Base-by-base conservation (phyloP, 2,329 filamentous ascomycete genomes). In the Clarireedia hainanense region DNA sequence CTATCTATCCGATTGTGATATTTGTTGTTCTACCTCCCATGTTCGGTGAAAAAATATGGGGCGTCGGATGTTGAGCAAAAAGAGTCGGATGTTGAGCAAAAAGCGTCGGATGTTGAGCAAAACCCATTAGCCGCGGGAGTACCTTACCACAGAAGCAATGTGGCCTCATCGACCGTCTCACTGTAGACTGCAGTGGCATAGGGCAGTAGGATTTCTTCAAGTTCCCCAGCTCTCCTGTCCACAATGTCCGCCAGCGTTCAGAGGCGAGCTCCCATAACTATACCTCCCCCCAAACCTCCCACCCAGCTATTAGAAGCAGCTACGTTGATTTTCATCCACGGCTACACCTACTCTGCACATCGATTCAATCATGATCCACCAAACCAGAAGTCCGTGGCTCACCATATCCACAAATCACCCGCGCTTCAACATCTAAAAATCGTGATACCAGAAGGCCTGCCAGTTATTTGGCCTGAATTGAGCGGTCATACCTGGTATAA, bases 301-400 rank as follows among this genome's bases (percentile, higher is more conserved):
- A 6, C 14, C 23, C 17, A 47, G 9, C 39, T 37, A 23, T n/a
- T 14, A 15, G 23, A 27, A 20, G 43, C 57, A 12, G 52, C 57
- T 15, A 60, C 57, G 2, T 37, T 62, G 14, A 57, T 58, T 45
- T 61, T 61, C 39, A 23, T 59, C 15, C 56, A 61, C 50, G 57
- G 56, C 7, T 55, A 62, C 37, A 54, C 58, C 17, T 48, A 36
- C 42, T 39, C 48, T 5, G 56, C 53, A 4, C 48, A 55, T 10
- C 36, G 37, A 2, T 60, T 58, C 45, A 60, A 55, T 15, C 39
- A 27, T 7, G 4, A 51, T 37, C 53, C 54, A 14, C 55, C 50
- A 15, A 56, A 58, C 23, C n/a, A 50, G 5, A 39, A 47, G 17
- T 53, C 54, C n/a, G 51, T 60, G 10, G 52, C 56, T 10, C 30